A percentile compares a stretch with the other conserved stretches of the same genome.
These are phyloP conservation scores for Acacia pycnantha DNA, from an alignment of 331 rosid species.

Conservation along the genomic window DNA sequence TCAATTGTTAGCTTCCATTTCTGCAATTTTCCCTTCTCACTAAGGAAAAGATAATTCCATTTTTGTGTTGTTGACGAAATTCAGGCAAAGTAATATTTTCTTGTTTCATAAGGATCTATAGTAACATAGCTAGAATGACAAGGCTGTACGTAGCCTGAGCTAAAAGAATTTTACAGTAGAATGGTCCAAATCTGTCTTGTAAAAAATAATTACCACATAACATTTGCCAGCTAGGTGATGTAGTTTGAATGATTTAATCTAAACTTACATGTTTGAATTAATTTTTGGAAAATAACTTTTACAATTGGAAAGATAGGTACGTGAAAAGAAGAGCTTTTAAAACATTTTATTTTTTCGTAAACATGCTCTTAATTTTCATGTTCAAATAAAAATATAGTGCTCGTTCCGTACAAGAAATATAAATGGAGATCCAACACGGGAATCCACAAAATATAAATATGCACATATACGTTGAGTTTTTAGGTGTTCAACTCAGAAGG, in stretches of 20 bases:
- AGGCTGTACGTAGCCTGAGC: neutral
- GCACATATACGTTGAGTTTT: neutral
- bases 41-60: constrained; percentile 36
- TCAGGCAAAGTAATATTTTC: neutral
- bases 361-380: too few species aligned
- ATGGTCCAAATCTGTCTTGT: neutral
- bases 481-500: neutral
- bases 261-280: too few species aligned
- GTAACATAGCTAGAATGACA: neutral
- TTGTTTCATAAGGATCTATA: neutral
- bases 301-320: too few species aligned
- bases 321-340: too few species aligned
- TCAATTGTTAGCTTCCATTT: constrained; percentile 58
- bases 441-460: neutral
- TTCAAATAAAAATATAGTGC: neutral
- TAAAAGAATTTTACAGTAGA: neutral
- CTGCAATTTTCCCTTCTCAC: constrained; percentile 64
- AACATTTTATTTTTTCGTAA: too few species aligned
- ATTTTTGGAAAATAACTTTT: too few species aligned
- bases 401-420: neutral
- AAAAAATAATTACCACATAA: neutral
- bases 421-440: neutral
- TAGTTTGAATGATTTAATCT: neutral
- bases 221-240: neutral
- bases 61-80: neutral